Conservation (phyloP, 1,284 basidiomycete genomes). For the Phylloporus sp. region DNA sequence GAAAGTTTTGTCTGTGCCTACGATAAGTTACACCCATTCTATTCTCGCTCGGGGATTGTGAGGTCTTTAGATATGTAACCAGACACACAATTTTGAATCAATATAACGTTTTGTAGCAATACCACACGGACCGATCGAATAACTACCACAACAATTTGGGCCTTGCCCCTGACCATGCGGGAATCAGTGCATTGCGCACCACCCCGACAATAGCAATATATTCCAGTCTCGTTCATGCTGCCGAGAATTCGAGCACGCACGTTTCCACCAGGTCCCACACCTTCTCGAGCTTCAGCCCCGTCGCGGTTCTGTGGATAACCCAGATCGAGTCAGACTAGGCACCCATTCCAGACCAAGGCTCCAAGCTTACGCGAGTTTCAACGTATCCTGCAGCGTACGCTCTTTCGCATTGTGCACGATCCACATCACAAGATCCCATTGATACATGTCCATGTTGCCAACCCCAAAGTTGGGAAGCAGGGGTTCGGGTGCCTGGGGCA, state of each 20-base stretch:
- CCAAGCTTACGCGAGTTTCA: conserved; percentile 35
- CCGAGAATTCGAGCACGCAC: conserved; percentile 32
- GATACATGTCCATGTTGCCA: conserved; percentile 1
- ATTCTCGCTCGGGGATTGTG: no score
- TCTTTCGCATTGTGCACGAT: not conserved
- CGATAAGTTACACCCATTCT: no score
- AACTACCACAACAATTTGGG: no score
- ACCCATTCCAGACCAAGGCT: not conserved
- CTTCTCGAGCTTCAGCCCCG: conserved; percentile 35
- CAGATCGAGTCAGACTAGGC: conserved; percentile 12
- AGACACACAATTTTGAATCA: no score
- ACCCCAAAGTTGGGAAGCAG: conserved; percentile 1
- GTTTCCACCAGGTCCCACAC: conserved; percentile 40
- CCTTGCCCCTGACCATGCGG: no score
- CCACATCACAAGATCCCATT: not conserved
- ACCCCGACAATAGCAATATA: no score
- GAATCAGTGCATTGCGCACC: no score
- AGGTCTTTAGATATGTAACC: no score
- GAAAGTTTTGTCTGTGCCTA: no score
- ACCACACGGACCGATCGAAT: no score
- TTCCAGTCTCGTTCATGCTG: no score
- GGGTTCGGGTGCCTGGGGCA: conserved; percentile 35
- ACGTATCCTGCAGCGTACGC: conserved; percentile 34
- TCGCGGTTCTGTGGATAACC: conserved; percentile 10
- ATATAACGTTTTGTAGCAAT: no score